Evolutionary conservation across 805 yeast genomes (phyloP).

Genomic region (Saccharomyces mikatae): DNA sequence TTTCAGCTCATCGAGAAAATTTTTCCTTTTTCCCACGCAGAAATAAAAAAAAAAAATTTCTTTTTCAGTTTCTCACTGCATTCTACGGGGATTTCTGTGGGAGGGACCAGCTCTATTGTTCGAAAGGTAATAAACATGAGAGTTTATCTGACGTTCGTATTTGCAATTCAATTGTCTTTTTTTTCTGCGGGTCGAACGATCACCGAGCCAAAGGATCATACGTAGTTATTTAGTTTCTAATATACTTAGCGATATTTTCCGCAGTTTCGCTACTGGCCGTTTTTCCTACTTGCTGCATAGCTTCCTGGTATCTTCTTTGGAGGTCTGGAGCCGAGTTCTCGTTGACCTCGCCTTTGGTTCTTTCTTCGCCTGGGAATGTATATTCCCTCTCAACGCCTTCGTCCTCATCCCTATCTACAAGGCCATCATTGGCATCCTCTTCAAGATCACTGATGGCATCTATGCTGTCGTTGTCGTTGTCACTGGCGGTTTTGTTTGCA

Average conservation of each 20-base stretch:
- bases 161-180: background rate
- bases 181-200: background rate
- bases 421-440: slow-evolving; percentile 37
- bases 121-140: background rate
- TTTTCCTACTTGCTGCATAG: slow-evolving; percentile 57
- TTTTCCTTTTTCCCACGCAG: background rate
- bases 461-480: slow-evolving; percentile 46
- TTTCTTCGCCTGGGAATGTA: slow-evolving; percentile 58
- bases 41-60: background rate
- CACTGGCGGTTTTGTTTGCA: slow-evolving; percentile 20
- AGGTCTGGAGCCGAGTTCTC: slow-evolving; percentile 37
- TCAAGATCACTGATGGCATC: slow-evolving; percentile 42
- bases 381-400: slow-evolving; percentile 58
- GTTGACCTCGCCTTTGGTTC: slow-evolving; percentile 50
- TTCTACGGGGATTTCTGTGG: background rate
- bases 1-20: background rate
- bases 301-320: slow-evolving; percentile 64
- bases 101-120: background rate
- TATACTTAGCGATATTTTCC: slow-evolving; percentile 62
- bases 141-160: background rate
- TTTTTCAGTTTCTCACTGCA: background rate
- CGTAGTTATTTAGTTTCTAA: slow-evolving; percentile 31
- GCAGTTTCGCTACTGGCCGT: slow-evolving; percentile 59
- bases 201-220: background rate
- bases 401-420: slow-evolving; percentile 38